These are phyloP conservation scores for Enteropsectra breve DNA, from an alignment of 371 early-diverging fungal species.

Conservation along the genomic window DNA sequence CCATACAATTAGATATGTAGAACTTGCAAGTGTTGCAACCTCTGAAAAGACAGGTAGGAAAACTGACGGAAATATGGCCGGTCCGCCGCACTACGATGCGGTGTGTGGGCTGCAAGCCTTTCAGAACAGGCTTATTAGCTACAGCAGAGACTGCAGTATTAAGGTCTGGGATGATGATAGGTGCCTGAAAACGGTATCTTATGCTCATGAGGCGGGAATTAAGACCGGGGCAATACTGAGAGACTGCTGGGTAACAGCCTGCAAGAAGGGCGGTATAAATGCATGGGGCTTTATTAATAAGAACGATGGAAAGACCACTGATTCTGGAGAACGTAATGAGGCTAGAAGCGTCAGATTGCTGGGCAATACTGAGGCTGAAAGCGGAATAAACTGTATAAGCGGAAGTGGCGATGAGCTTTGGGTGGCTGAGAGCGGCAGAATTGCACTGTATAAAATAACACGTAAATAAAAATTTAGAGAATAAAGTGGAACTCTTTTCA, in stretches of 20 bases:
- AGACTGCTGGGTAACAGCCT: slow-evolving; percentile 40
- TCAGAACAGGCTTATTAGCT: slow-evolving; percentile 24
- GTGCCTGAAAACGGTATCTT: slow-evolving; percentile 39
- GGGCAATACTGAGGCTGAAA: slow-evolving; percentile 14
- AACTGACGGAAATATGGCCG: not conserved
- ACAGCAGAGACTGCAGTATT: slow-evolving; percentile 43
- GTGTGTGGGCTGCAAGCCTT: slow-evolving; percentile 21
- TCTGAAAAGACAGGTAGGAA: not conserved
- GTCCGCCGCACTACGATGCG: slow-evolving; percentile 45
- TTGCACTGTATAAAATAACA: not conserved
- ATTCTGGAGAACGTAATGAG: too few relatives aligned
- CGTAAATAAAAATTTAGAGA: too few relatives aligned
- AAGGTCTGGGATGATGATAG: slow-evolving; percentile 21
- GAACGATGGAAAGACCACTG: too few relatives aligned
- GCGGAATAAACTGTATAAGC: slow-evolving; percentile 20
- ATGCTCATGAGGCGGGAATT: slow-evolving; percentile 50
- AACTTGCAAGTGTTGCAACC: not conserved
- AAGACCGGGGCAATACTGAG: slow-evolving; percentile 12
- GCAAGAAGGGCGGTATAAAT: slow-evolving; percentile 33
- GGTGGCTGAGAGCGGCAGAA: slow-evolving; percentile 23
- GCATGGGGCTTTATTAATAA: slow-evolving; percentile 43
- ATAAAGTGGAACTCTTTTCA: too few relatives aligned
- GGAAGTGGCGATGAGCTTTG: slow-evolving; percentile 15
- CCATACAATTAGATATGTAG: slow-evolving; percentile 29
- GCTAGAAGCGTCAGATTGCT: slow-evolving; percentile 26